These are phyloP conservation scores for Chaetomiaceae sp. DNA, from an alignment of 2,329 filamentous ascomycete genomes.

Conservation along the genomic window DNA sequence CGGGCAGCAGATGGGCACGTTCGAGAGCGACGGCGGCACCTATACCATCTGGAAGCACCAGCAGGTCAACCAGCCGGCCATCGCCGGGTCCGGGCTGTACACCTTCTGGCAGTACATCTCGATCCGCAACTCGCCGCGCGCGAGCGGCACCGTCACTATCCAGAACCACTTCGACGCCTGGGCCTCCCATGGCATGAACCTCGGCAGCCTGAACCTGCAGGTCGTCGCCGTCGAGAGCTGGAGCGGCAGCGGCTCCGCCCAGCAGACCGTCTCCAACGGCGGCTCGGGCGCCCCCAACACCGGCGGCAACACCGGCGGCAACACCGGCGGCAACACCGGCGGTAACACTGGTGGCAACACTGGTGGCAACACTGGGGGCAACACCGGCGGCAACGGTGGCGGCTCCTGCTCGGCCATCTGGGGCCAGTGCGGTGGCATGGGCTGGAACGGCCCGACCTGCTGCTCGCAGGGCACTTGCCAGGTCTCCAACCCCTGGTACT, in stretches of 20 bases:
- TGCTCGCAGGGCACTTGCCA: constrained; percentile 1
- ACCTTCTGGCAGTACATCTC: constrained; percentile 5
- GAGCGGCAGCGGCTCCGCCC: background rate
- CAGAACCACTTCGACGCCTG: constrained; percentile 4
- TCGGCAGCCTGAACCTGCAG: constrained; percentile 1
- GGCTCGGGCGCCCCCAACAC: background rate
- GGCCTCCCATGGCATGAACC: background rate
- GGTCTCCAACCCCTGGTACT: constrained; percentile 9
- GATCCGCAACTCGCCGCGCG: constrained; percentile 2
- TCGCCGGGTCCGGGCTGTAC: background rate
- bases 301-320: background rate
- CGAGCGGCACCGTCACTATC: constrained; percentile 2
- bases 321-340: background rate
- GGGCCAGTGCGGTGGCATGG: background rate
- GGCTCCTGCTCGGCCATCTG: background rate
- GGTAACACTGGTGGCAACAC: background rate
- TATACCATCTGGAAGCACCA: constrained; percentile 5
- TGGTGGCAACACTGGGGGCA: background rate
- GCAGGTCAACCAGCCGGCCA: constrained; percentile 4
- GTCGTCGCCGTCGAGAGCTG: constrained; percentile 2
- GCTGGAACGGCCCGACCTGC: constrained; percentile 3
- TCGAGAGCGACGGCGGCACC: constrained; percentile 2
- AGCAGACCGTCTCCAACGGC: constrained; percentile 1
- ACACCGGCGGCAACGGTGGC: background rate
- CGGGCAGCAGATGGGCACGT: background rate